Base-by-base conservation (phyloP, 768 basidiomycete species). In the Chlorophyllum brunneum region DNA sequence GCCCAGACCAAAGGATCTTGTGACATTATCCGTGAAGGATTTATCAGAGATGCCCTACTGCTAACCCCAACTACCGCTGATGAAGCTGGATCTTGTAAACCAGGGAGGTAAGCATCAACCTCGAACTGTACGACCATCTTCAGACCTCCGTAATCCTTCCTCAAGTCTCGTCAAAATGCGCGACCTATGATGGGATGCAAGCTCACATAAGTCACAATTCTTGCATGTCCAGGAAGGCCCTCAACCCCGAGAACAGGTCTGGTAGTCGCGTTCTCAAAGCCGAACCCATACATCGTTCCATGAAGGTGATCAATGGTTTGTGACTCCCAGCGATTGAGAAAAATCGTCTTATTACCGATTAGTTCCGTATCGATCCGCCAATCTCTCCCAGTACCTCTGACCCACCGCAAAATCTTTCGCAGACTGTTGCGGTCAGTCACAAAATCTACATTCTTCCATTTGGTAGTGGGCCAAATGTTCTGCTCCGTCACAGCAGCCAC, bases 301-400 rank as follows among this genome's bases (percentile, higher is more conserved):
- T 55, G 62, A 55, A 68, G 69, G 2, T 59, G 45, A 34, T 74
- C 72, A 18, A 61, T 48, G 16, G 66, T 60, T 11, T 64, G 48
- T 51, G 65, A 61, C 54, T 76, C 76, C 78, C 83, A 85, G 1
- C 88, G 70, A 51, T 79, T 81, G 58, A 89, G 67, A 24, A 91
- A 58, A 13, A 86, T 68, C 0, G 88, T 88, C 50, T 69, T 70
- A 20, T 68, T 56, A 0, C 86, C 85, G 0, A 72, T 75, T n/a
- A 87, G 68, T 60, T 90, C 81, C 3, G 82, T 56, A 51, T 91
- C 86, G 56, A 91, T 85, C 18, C 89, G 71, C 59, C 89, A 92
- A 52, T 80, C 75, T 5, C 63, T 66, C 1, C 52, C 56, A 9
- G 64, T 61, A 5, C 64, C 65, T 27, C 33, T 23, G 13, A 77